Conservation (phyloP, 1,284 basidiomycete genomes). For the Athelia sp. region DNA sequence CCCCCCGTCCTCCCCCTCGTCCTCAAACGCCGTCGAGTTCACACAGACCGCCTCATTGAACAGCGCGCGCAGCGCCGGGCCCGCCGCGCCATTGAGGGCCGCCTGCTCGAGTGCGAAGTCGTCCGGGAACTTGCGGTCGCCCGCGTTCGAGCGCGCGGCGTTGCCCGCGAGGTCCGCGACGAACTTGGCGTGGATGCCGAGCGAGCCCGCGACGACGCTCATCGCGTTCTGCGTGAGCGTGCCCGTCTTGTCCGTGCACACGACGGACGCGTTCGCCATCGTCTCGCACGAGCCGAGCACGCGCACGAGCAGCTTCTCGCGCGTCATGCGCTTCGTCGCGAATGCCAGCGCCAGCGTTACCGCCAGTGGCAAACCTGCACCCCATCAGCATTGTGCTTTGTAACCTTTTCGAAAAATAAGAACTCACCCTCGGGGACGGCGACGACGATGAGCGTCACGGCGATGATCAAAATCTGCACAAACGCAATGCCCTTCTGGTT, state of each 20-base stretch:
- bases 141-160: constrained; percentile 67
- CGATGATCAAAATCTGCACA: constrained; percentile 90
- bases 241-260: constrained; percentile 96
- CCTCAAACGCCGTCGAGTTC: constrained; percentile 97
- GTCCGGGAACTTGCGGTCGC: constrained; percentile 39
- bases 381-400: too few species aligned
- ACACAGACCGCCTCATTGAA: constrained; percentile 87
- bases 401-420: too few species aligned
- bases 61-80: constrained; percentile 58
- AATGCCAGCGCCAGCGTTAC: constrained; percentile 96
- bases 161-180: constrained; percentile 79
- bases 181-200: constrained; percentile 93
- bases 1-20: constrained; percentile 64
- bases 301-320: constrained; percentile 91
- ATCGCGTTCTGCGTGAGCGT: constrained; percentile 93
- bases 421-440: constrained; percentile 87
- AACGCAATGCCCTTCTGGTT: constrained; percentile 89
- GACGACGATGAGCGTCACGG: constrained; percentile 94
- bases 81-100: constrained; percentile 62
- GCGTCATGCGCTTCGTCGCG: constrained; percentile 96
- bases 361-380: constrained; percentile 88
- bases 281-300: constrained; percentile 96
- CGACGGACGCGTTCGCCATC: constrained; percentile 96
- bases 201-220: constrained; percentile 93
- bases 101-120: constrained; percentile 87